phyloP scores from a whole-genome alignment of 352 stramenopile genomes.

The Globisporangium orthogonon region DNA sequence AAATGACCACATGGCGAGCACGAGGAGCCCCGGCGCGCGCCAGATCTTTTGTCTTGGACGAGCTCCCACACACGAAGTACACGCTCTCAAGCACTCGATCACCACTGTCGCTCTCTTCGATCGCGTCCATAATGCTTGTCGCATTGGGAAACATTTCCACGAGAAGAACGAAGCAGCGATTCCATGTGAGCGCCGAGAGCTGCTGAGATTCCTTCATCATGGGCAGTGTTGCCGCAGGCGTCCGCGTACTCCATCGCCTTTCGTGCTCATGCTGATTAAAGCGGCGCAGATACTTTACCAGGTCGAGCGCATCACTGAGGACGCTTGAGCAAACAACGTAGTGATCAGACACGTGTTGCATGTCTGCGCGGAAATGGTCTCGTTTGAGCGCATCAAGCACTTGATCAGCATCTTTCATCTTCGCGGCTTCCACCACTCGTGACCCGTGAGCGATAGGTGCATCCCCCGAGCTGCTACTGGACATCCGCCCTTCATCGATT shows the following conservation, averaged over 20 bases:
- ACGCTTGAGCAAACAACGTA: constrained; percentile 23
- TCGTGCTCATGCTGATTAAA: constrained; percentile 11
- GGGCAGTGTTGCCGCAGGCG: background rate
- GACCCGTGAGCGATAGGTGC: background rate
- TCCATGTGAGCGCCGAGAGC: constrained; percentile 3
- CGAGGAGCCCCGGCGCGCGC: constrained; percentile 18
- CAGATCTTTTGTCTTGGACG: constrained; percentile 23
- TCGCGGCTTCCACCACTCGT: constrained; percentile 4
- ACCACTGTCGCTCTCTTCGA: constrained; percentile 8
- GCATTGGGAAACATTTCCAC: constrained; percentile 15
- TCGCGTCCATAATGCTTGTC: constrained; percentile 15
- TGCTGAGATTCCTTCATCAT: background rate
- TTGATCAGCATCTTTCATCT: constrained; percentile 11
- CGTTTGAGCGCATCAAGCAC: constrained; percentile 19
- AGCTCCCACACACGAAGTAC: constrained; percentile 25
- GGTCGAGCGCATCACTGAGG: constrained; percentile 7
- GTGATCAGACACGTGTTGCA: constrained; percentile 17
- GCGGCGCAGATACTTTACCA: constrained; percentile 9
- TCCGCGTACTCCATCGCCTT: background rate
- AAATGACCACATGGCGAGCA: constrained; percentile 23
- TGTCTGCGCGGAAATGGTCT: constrained; percentile 22
- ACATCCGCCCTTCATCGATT: constrained; percentile 1
- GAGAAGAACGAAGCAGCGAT: constrained; percentile 14
- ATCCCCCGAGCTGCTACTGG: background rate
- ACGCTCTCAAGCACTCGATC: constrained; percentile 22